Percentiles rank a stretch among this genome's conserved stretches.
Conservation (phyloP, 768 basidiomycete species). For the Leucosporidium creatinivorum region DNA sequence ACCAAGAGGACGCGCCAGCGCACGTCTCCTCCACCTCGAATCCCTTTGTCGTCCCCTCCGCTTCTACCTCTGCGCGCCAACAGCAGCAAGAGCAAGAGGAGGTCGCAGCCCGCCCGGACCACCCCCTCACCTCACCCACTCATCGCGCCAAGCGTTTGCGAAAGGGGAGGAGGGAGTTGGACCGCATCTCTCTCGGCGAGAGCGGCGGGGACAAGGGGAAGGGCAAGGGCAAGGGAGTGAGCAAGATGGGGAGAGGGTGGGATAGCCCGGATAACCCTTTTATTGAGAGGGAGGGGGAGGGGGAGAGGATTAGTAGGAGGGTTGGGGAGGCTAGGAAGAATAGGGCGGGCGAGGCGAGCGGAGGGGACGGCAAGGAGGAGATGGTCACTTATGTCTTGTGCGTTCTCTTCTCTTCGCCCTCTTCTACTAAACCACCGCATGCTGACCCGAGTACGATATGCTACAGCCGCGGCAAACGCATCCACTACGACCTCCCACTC, state of each 20-base stretch:
- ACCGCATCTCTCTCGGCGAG: slow-evolving; percentile 20
- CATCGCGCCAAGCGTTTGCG: neutral
- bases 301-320: slow-evolving; percentile 3
- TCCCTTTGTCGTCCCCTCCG: too few relatives aligned
- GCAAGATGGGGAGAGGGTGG: slow-evolving; percentile 20
- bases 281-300: slow-evolving; percentile 19
- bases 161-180: slow-evolving; percentile 12
- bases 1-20: slow-evolving; percentile 1
- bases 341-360: too few relatives aligned
- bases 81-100: too few relatives aligned
- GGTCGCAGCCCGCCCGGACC: slow-evolving; percentile 11
- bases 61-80: neutral
- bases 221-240: neutral
- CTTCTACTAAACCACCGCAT: neutral
- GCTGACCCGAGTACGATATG: too few relatives aligned
- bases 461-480: slow-evolving; percentile 27
- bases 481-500: slow-evolving; percentile 27
- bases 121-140: slow-evolving; percentile 3
- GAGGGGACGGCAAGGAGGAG: neutral
- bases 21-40: too few relatives aligned
- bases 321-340: slow-evolving; percentile 1
- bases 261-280: slow-evolving; percentile 29
- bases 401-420: neutral
- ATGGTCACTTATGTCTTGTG: slow-evolving; percentile 30
- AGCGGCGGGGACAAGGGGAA: slow-evolving; percentile 1